Base-by-base conservation (phyloP, 805 yeast genomes). In the Kuraishia floccosa region DNA sequence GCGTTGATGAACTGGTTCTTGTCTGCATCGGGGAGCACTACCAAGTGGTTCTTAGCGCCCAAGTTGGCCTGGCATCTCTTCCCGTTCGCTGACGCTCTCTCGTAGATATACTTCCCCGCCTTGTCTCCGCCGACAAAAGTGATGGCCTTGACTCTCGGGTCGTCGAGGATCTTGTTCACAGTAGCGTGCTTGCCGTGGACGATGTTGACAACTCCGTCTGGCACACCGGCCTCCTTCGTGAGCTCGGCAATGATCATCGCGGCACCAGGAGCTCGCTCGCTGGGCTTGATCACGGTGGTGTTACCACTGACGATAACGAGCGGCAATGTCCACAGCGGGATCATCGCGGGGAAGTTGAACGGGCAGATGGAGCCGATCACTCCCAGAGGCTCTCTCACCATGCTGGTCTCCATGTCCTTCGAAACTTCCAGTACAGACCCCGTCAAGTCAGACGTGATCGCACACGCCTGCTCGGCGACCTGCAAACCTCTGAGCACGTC, bases 301-400 rank as follows among this genome's bases (percentile, higher is more conserved):
- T 79, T 80, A 39, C 89, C 89, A 15, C 85, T 76, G 29, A 68
- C 79, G 35, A 76, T 60, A 10, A 69, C 58, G 39, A 75, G 60
- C 6, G 82, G 82, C 34, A 74, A 56, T 17, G 76, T 64, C 82
- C 82, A 74, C 42, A 74, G 60, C 7, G 79, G 79, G 42, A 81
- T 82, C 89, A 79, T 79, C 27, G 84, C 87, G 17, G 89, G 89
- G 71, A 79, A 79, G 58, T 79, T 79, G 62, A 79, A 79, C 14
- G 89, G 89, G 40, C 80, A 72, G 44, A 79, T 80, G 16, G 86
- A 79, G 11, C 78, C 85, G 36, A 79, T 70, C 6, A 79, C 82
- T 20, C 89, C 89, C 37, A 78, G 58, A 27, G 84, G 84, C 50
- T 72, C 79, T 43, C 86, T 68, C 47, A 71, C 74, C 81, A 76